phyloP scores from a whole-genome alignment of 257 asterid species.

The Solanum chiquidenum region DNA sequence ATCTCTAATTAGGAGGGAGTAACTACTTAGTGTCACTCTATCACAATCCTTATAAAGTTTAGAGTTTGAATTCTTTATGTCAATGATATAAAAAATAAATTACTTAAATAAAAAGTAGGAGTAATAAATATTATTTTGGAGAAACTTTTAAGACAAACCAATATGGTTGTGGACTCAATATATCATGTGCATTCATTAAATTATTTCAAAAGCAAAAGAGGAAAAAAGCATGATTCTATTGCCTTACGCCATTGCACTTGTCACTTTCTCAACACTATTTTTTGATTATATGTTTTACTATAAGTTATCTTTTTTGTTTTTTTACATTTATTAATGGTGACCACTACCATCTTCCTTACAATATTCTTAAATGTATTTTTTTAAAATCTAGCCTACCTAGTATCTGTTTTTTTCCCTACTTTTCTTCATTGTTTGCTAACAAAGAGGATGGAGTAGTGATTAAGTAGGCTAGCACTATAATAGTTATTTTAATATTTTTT shows the following conservation, averaged over 20 bases:
- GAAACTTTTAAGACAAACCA: conserved; percentile 12
- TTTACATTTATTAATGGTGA: not conserved
- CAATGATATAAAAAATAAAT: not conserved
- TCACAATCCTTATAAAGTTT: not conserved
- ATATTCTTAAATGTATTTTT: not conserved
- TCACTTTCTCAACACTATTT: not conserved
- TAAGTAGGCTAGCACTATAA: not conserved
- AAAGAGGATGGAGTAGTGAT: not conserved
- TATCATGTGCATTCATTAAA: conserved; percentile 12
- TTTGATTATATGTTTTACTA: not conserved
- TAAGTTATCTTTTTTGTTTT: not conserved
- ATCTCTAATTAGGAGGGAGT: not conserved
- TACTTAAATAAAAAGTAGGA: not conserved
- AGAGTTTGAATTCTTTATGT: not conserved
- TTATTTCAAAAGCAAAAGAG: not conserved
- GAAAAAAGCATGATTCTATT: not conserved
- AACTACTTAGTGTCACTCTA: too few species aligned
- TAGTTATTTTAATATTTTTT: not conserved
- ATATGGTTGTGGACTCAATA: conserved; percentile 6
- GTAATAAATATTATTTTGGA: not conserved
- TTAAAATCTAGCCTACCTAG: not conserved
- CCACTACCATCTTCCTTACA: not conserved
- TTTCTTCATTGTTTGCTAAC: not conserved
- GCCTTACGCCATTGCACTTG: not conserved
- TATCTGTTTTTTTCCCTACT: not conserved